Base-by-base conservation (phyloP, 208 protist species). In the Trypanosoma avium region DNA sequence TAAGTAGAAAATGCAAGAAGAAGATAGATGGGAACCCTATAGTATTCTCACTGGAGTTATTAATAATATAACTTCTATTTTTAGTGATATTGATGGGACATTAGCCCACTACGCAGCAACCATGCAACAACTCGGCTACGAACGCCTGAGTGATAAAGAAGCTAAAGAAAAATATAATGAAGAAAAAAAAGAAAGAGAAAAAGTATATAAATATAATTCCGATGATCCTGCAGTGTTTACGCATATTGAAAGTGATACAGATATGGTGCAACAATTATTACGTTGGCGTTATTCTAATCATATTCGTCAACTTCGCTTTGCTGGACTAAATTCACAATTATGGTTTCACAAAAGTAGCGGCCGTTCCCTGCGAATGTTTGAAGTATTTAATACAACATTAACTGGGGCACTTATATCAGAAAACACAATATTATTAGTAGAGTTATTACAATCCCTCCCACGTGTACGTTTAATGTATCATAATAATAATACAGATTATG, bases 51-150 rank as follows among this genome's bases (percentile, higher is more conserved):
- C 15, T 33, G 15, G 24, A 33, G 67, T 71, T 4, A 26, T 65
- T n/a, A 32, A 21, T 24, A 61, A 75, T 53, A 30, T 70, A 22
- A 58, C 60, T 9, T 48, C 70, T 12, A 61, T 75, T 12, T 68
- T 77, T 48, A 78, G 62, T 24, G 70, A 77, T 30, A 79, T 84
- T 29, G 73, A 78, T 26, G 67, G 73, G 7, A 81, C 62, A 12
- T 33, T 81, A 35, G 69, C 29, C 9, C 40, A 77, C 53, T 83
- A 80, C 50, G 62, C 57, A 24, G 65, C 77, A 32, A 68, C 46
- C 21, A 40, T 84, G 15, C 22, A 40, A 12, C 29, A 4, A 2
- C 40, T 60, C 1, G 61, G 65, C 1, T 78, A 78, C 22, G 47
- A 4, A 35, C 54, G 9, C 19, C 4, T 54, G 7, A 30, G 15